Percentiles rank a stretch among this genome's conserved stretches.
These are phyloP conservation scores for Rhododendron williamsianum DNA, from an alignment of 148 eudicot genomes.

Conservation along the genomic window DNA sequence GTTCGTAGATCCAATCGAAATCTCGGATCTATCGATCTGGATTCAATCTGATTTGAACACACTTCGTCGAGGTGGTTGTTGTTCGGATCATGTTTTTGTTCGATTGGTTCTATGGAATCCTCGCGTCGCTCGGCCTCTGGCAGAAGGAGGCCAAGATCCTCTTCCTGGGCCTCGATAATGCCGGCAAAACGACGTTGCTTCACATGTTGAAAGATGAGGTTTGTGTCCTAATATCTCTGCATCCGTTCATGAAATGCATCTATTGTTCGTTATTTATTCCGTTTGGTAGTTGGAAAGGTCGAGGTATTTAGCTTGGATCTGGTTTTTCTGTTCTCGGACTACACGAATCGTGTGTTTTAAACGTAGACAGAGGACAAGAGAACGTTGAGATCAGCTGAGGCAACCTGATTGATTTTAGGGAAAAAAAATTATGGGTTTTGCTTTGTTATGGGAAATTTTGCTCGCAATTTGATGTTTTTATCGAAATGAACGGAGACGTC, in stretches of 20 bases:
- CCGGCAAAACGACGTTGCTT: constrained; percentile 50
- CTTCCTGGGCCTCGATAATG: constrained; percentile 51
- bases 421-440: neutral
- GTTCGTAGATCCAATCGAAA: constrained; percentile 14
- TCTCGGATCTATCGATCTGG: neutral
- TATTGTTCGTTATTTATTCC: neutral
- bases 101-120: constrained; percentile 52
- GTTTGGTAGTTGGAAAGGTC: constrained; percentile 32
- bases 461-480: neutral
- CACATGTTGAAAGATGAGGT: constrained; percentile 57
- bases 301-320: constrained; percentile 23
- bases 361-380: neutral
- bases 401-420: neutral
- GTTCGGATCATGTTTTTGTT: constrained; percentile 34
- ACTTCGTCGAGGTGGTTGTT: neutral
- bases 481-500: neutral
- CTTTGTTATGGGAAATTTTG: neutral
- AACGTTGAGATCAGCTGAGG: neutral
- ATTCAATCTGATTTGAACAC: neutral
- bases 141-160: constrained; percentile 54
- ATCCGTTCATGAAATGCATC: neutral
- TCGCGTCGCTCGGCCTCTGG: constrained; percentile 44
- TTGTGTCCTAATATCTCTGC: neutral
- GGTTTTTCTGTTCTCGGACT: neutral
- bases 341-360: neutral